These are phyloP conservation scores for Sicyos baderoa DNA, from an alignment of 306 rosid genomes.

Conservation along the genomic window DNA sequence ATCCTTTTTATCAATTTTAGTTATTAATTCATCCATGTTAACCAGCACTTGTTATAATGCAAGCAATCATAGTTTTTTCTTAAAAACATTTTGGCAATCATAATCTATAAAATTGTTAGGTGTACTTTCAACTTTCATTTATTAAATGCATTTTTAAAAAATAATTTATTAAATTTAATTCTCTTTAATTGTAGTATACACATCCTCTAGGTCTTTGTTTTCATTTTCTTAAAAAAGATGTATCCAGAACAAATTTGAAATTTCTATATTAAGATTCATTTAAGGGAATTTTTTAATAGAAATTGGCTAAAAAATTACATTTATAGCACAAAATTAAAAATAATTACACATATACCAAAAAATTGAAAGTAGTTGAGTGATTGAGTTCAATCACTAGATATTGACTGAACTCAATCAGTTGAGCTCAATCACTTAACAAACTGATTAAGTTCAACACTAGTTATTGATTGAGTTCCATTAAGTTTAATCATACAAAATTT, in stretches of 20 bases:
- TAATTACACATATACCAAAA: too few relatives aligned
- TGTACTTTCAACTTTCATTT: slow-evolving; percentile 8
- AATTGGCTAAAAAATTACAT: too few relatives aligned
- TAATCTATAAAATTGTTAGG: neutral
- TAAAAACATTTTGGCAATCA: neutral
- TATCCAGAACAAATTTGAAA: neutral
- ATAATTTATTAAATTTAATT: too few relatives aligned
- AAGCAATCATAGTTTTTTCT: slow-evolving; percentile 12
- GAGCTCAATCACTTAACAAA: too few relatives aligned
- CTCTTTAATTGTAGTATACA: neutral
- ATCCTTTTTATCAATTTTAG: slow-evolving; percentile 12
- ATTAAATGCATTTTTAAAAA: slow-evolving; percentile 6
- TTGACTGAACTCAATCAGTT: too few relatives aligned
- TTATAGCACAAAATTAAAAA: too few relatives aligned
- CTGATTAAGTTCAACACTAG: too few relatives aligned
- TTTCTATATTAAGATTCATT: neutral
- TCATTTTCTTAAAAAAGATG: neutral
- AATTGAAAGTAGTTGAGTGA: too few relatives aligned
- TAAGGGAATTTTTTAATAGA: too few relatives aligned
- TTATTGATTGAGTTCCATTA: too few relatives aligned
- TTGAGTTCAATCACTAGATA: too few relatives aligned
- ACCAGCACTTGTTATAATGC: slow-evolving; percentile 10
- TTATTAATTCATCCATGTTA: slow-evolving; percentile 20
- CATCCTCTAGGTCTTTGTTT: neutral
- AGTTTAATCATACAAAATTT: too few relatives aligned